A percentile compares a stretch with the other conserved stretches of the same genome.
Conservation (phyloP, 2,329 filamentous ascomycete species). For the Trichoderma afroharzianum region DNA sequence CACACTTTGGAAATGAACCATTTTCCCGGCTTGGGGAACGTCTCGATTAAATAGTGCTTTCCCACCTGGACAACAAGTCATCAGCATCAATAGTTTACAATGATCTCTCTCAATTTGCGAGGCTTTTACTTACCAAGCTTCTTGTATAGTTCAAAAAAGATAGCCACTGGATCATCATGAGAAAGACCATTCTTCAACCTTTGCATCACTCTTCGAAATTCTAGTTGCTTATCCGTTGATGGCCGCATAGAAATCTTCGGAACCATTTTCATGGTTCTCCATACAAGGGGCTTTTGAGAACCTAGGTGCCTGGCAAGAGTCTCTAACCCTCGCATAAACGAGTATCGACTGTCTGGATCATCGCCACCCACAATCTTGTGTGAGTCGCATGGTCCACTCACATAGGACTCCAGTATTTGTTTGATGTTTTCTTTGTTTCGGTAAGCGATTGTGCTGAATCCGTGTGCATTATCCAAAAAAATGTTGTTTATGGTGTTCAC, state of each 20-base stretch:
- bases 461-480: background rate
- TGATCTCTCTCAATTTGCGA: background rate
- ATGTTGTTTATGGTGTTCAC: background rate
- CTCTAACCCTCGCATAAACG: background rate
- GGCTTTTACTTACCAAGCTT: background rate
- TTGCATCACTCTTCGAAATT: background rate
- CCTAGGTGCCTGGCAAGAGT: background rate
- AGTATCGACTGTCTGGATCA: background rate
- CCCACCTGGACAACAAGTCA: background rate
- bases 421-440: background rate
- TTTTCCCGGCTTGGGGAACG: background rate
- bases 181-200: background rate
- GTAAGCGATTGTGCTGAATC: background rate
- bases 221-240: background rate
- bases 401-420: background rate
- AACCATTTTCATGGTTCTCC: background rate
- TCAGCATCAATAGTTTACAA: background rate
- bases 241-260: background rate
- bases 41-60: rapidly evolving
- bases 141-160: background rate
- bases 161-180: background rate
- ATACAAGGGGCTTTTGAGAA: background rate
- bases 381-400: background rate
- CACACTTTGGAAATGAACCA: background rate
- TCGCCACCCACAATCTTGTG: background rate